A percentile compares a stretch with the other conserved stretches of the same genome.
Conservation (phyloP, 331 rosid genomes). For the Quercus tomentella region DNA sequence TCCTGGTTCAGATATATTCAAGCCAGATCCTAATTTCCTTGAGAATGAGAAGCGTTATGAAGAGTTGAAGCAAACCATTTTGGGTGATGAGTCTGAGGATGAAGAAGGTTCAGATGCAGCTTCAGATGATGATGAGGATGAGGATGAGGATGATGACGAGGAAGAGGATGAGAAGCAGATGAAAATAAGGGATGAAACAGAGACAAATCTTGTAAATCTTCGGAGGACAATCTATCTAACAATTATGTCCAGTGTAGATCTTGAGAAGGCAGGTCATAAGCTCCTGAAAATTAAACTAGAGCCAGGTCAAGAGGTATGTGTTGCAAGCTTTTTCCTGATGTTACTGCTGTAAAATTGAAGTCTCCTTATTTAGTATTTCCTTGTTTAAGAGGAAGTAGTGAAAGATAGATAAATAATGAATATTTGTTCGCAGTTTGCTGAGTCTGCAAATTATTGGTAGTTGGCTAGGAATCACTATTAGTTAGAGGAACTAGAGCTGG, state of each 20-base stretch:
- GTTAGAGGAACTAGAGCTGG: neutral
- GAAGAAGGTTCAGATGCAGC: constrained; percentile 64
- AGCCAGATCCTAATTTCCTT: constrained; percentile 62
- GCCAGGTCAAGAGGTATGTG: constrained; percentile 51
- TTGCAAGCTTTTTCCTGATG: neutral
- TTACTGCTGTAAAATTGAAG: constrained; percentile 14
- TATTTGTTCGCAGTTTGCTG: neutral
- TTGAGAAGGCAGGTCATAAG: constrained; percentile 95
- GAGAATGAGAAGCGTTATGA: constrained; percentile 79
- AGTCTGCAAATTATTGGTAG: neutral
- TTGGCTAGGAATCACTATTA: neutral
- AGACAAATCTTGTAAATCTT: constrained; percentile 79
- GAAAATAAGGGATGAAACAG: constrained; percentile 76
- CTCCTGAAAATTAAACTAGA: constrained; percentile 67
- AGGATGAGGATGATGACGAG: constrained; percentile 39
- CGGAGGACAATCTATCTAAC: constrained; percentile 84
- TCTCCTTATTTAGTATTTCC: neutral
- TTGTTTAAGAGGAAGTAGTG: neutral
- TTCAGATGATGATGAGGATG: constrained; percentile 39
- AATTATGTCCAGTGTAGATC: constrained; percentile 85
- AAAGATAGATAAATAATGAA: neutral
- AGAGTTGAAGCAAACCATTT: constrained; percentile 59
- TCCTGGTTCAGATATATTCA: constrained; percentile 64
- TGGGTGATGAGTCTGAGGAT: constrained; percentile 86
- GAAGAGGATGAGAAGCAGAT: constrained; percentile 37